phyloP scores from a whole-genome alignment of 2,329 filamentous ascomycete species.

The Fusarium nanum region DNA sequence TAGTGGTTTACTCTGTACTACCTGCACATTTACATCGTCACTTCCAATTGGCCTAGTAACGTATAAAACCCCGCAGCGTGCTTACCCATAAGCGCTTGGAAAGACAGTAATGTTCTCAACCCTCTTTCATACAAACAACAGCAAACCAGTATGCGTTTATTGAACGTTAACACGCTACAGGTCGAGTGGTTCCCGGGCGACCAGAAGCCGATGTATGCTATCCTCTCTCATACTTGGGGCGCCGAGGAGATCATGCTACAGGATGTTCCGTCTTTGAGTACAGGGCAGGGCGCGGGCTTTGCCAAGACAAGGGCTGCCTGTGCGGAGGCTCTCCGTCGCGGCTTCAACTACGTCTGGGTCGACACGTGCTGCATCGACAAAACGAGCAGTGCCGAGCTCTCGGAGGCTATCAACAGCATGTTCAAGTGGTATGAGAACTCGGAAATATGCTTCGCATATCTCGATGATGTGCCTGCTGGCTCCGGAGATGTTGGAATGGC shows the following conservation, averaged over 20 bases:
- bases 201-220: neutral
- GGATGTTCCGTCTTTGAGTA: neutral
- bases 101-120: too few relatives aligned
- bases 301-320: neutral
- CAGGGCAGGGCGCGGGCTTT: neutral
- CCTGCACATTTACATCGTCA: accelerated
- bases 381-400: neutral
- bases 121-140: neutral
- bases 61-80: neutral
- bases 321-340: neutral
- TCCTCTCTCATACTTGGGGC: neutral
- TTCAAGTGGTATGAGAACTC: neutral
- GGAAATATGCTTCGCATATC: neutral
- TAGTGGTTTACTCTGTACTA: accelerated
- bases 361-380: neutral
- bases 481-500: neutral
- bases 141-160: neutral
- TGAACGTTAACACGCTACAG: neutral
- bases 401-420: neutral
- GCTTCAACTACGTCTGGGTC: neutral
- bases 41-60: neutral
- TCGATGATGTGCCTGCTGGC: neutral
- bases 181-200: neutral
- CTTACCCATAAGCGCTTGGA: neutral
- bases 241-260: neutral